phyloP scores from a whole-genome alignment of 805 yeast species.

The Yamadazyma endophytica region DNA sequence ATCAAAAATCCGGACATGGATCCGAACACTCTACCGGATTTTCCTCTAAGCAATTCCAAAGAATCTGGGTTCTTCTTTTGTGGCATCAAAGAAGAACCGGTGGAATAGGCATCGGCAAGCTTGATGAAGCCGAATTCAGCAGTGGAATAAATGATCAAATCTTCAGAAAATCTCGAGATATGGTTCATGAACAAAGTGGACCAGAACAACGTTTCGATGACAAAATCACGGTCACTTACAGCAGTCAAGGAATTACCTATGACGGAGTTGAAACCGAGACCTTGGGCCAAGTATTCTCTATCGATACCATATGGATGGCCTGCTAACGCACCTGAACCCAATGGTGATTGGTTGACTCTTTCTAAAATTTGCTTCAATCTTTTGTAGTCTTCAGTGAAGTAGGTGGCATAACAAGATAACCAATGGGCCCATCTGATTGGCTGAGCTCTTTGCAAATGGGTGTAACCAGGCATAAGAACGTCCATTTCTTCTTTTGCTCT shows the following conservation, averaged over 20 bases:
- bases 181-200: conserved; percentile 92
- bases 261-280: conserved; percentile 75
- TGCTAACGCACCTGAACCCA: conserved; percentile 97
- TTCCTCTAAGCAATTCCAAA: conserved; percentile 90
- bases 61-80: conserved; percentile 99
- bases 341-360: conserved; percentile 84
- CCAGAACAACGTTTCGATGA: conserved; percentile 95
- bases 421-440: conserved; percentile 99
- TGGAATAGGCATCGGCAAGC: conserved; percentile 95
- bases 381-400: conserved; percentile 84
- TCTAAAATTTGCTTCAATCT: conserved; percentile 75
- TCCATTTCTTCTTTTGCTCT: conserved; percentile 87
- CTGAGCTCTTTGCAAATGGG: conserved; percentile 97
- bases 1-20: conserved; percentile 91
- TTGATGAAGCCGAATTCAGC: conserved; percentile 95
- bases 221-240: conserved; percentile 96
- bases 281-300: conserved; percentile 80
- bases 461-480: conserved; percentile 97
- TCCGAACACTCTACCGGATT: conserved; percentile 96
- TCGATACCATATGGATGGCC: conserved; percentile 99
- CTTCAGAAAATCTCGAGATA: conserved; percentile 90
- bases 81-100: conserved; percentile 98
- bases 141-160: conserved; percentile 90
- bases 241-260: conserved; percentile 97
- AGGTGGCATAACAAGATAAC: conserved; percentile 92